Evolutionary conservation across 108 stramenopile species (phyloP).

Genomic region (Nitzschia putrida): DNA sequence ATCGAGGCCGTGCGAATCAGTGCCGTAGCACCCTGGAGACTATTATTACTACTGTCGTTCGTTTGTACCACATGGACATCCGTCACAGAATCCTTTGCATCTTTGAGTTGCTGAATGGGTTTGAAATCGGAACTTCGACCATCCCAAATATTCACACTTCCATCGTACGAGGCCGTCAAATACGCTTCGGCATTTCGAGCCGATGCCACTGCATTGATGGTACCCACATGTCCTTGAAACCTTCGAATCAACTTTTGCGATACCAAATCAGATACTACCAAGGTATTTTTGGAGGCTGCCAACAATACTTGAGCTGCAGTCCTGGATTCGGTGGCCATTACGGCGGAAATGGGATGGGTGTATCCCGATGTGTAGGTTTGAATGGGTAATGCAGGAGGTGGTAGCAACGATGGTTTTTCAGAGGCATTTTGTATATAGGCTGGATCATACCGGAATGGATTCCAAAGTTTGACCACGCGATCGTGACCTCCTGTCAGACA

Average conservation of each 20-base stretch:
- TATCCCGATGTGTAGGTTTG: slow-evolving; percentile 74
- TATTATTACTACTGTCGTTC: slow-evolving; percentile 16
- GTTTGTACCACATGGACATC: slow-evolving; percentile 47
- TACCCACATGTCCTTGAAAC: slow-evolving; percentile 55
- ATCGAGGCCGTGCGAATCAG: slow-evolving; percentile 67
- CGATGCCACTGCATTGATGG: slow-evolving; percentile 69
- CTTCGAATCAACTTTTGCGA: slow-evolving; percentile 58
- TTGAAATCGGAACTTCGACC: slow-evolving; percentile 49
- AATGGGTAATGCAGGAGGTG: slow-evolving; percentile 70
- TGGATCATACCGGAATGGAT: slow-evolving; percentile 78
- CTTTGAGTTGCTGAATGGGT: slow-evolving; percentile 69
- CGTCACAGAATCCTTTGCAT: slow-evolving; percentile 82
- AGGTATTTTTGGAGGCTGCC: slow-evolving; percentile 66
- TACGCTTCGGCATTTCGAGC: slow-evolving; percentile 50
- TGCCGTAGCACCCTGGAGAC: slow-evolving; percentile 7
- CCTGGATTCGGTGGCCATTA: slow-evolving; percentile 6
- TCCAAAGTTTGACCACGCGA: slow-evolving; percentile 79
- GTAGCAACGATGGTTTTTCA: not conserved
- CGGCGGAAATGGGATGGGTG: slow-evolving; percentile 65
- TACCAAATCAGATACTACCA: slow-evolving; percentile 73
- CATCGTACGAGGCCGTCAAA: slow-evolving; percentile 74
- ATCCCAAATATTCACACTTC: slow-evolving; percentile 80
- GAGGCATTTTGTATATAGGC: slow-evolving; percentile 31
- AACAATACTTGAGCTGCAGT: slow-evolving; percentile 37
- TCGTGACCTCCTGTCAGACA: slow-evolving; percentile 80